Percentiles rank a stretch among this genome's conserved stretches.
Conservation (phyloP, 1,284 basidiomycete genomes). For the Apiotrichum domesticum region DNA sequence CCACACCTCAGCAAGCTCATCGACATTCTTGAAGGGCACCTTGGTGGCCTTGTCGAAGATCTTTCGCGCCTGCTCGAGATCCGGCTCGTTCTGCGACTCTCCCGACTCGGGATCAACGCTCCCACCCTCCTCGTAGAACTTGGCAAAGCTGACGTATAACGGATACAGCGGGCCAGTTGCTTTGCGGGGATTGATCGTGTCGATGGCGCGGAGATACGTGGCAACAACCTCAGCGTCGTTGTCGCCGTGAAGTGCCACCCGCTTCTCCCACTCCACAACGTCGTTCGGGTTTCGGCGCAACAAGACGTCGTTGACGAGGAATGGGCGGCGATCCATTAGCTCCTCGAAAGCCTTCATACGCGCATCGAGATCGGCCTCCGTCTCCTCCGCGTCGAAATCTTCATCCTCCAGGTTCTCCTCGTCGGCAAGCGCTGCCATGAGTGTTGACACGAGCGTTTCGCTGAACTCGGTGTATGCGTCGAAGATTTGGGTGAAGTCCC, state of each 20-base stretch:
- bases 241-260: constrained; percentile 86
- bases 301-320: constrained; percentile 93
- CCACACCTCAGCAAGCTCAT: constrained; percentile 98
- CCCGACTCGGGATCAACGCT: constrained; percentile 52
- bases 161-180: constrained; percentile 87
- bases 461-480: constrained; percentile 94
- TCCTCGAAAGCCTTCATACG: constrained; percentile 92
- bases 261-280: constrained; percentile 99
- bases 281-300: constrained; percentile 93
- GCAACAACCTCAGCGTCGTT: constrained; percentile 91
- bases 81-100: constrained; percentile 60
- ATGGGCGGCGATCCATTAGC: constrained; percentile 90
- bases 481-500: constrained; percentile 97
- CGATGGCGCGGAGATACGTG: constrained; percentile 84
- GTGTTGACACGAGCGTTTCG: constrained; percentile 80
- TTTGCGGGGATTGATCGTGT: constrained; percentile 81
- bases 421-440: constrained; percentile 77
- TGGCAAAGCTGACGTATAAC: constrained; percentile 91
- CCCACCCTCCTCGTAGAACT: constrained; percentile 96
- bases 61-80: constrained; percentile 79
- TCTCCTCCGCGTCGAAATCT: constrained; percentile 65
- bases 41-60: constrained; percentile 88
- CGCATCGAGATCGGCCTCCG: constrained; percentile 76
- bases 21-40: constrained; percentile 88
- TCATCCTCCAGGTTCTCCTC: constrained; percentile 58